Evolutionary conservation across 495 filamentous ascomycete genomes (phyloP), one percentile per base, ranked within the genome.

Genomic region (Aspergillus biplanus): DNA sequence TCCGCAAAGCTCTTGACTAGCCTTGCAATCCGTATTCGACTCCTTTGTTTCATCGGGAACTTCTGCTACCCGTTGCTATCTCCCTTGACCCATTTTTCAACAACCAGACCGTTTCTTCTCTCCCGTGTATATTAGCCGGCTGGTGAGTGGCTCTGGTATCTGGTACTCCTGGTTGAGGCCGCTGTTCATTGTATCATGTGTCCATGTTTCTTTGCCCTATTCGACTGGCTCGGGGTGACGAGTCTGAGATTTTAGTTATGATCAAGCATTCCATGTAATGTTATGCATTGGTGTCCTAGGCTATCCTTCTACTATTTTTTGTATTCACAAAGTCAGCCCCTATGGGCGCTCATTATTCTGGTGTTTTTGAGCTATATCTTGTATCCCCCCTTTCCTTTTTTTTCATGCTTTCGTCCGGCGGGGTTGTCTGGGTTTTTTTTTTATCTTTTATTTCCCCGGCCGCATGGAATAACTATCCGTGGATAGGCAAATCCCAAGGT

Each of bases 1-100:
- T 96, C 56, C 91, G 88, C 71, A 88, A 87, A 65, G 85, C 86
- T 44, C 83, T 90, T 53, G 86, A 82, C 54, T 80, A 68, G 70
- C 11, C 33, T 39, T 50, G 21, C 47, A 31, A 50, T 27, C 32
- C 18, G 16, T 47, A 72, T 73, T 71, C 35, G 57, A 18, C 56
- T 33, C 18, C 54, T 56, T 34, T 37, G 27, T 44, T 27, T 53
- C 52, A 53, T 33, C 31, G 37, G 18, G 21, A 34, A 53, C 37
- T 54, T 58, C 57, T 55, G 55, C 59, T 52, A 35, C 53, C 46
- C 52, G 59, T 49, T 54, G 44, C 34, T 59, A 39, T 49, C n/a
- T 42, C 21, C 35, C 21, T 39, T 59, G 46, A 35, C 49, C 35
- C 16, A 35, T 16, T 21, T 33, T 13, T 16, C 42, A 32, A 6